A percentile compares a stretch with the other conserved stretches of the same genome.
Conservation (phyloP, 352 stramenopile genomes). For the Aphanomyces astaci region DNA sequence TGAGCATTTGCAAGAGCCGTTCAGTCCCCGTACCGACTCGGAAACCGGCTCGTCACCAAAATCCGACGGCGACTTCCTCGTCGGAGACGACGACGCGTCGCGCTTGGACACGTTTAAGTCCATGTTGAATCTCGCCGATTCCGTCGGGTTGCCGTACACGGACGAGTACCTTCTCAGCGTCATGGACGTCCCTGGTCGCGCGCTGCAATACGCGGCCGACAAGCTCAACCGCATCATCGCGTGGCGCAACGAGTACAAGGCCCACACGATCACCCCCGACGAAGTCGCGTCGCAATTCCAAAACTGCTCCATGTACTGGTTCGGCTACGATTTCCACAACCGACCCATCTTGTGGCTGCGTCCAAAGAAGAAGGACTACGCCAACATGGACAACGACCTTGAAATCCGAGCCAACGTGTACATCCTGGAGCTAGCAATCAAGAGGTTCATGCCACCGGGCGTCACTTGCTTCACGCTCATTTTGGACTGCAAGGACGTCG, state of each 20-base stretch:
- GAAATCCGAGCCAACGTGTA: slow-evolving; percentile 55
- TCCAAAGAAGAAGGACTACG: slow-evolving; percentile 48
- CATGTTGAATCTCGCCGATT: slow-evolving; percentile 18
- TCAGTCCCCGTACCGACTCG: background rate
- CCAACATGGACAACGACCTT: slow-evolving; percentile 41
- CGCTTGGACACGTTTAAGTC: slow-evolving; percentile 5
- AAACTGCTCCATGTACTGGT: slow-evolving; percentile 64
- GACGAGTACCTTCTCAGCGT: slow-evolving; percentile 60
- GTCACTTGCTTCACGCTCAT: slow-evolving; percentile 52
- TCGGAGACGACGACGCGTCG: background rate
- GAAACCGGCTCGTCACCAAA: background rate
- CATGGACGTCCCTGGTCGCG: slow-evolving; percentile 43
- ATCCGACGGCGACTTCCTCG: background rate
- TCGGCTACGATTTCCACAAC: slow-evolving; percentile 57
- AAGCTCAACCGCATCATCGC: slow-evolving; percentile 48
- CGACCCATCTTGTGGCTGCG: slow-evolving; percentile 61
- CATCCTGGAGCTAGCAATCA: slow-evolving; percentile 44
- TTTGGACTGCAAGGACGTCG: slow-evolving; percentile 42
- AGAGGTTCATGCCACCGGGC: slow-evolving; percentile 47
- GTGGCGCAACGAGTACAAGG: slow-evolving; percentile 41
- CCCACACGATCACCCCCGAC: slow-evolving; percentile 31
- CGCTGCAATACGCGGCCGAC: slow-evolving; percentile 47
- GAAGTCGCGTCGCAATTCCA: slow-evolving; percentile 39
- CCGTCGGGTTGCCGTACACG: slow-evolving; percentile 27
- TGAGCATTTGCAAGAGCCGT: background rate